Evolutionary conservation across 2,329 filamentous ascomycete species (phyloP), one percentile per base, ranked within the genome.

Genomic region (Pezicula carpinea): DNA sequence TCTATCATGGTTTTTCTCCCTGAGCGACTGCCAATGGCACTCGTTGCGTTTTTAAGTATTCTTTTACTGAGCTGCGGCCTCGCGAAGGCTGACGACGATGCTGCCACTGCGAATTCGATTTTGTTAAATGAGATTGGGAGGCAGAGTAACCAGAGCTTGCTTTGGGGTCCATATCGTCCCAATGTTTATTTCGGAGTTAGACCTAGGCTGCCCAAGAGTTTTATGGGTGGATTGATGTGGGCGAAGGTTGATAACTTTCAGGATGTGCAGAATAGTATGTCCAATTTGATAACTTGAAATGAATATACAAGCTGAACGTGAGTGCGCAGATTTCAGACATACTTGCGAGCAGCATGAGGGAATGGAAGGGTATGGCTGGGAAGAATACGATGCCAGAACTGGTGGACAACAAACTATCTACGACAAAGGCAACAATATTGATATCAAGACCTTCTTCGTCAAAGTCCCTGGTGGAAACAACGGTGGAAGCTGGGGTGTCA

Each of bases 291-390:
- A 39, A 35, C 47, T 38, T 39, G 57, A 63, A 29, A 64, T 56
- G 50, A n/a, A 50, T 41, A 14, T 34, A 32, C 15, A 15, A 32
- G 42, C 52, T 59, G 49, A 60, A 48, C 34, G 14, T 10, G 22
- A 4, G n/a, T 46, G 21, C 45, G 2, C 63, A 93, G 89, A 84
- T 59, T 86, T 96, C 59, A 83, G 93, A 54, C 90, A 96, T 66
- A 96, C 93, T 0, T 99, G 93, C 69, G 93, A 97, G 67, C 93
- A 99, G 66, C 81, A 93, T 65, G 89, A 95, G 65, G 87, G 87
- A 55, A 95, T 99, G 78, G 86, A 82, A 40, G 92, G 92, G 47
- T 99, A 99, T 66, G 93, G 93, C 52, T 99, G 93, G 93, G 91
- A 97, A 60, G 89, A 95, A 65, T 99, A 95, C 66, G 93, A 99